Base-by-base conservation (phyloP, 2,329 filamentous ascomycete species). In the Didymella sp. region DNA sequence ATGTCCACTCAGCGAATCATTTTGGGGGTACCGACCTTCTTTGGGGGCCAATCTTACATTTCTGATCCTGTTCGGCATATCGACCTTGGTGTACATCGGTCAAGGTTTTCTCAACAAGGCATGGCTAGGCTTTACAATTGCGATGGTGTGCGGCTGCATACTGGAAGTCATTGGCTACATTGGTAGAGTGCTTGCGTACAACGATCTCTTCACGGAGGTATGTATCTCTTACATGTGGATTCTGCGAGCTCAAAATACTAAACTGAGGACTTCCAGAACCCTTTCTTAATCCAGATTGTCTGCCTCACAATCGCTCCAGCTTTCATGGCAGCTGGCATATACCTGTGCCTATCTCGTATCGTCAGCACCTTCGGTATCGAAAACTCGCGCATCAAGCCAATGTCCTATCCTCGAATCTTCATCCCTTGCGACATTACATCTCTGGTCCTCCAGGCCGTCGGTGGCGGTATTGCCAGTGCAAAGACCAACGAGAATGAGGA, bases 231-330 rank as follows among this genome's bases (percentile, higher is more conserved):
- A 24, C 7, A 4, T 11, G 13, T 38, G 13, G 1, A 19, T 25
- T 35, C 19, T 13, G 27, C n/a, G 13, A 19, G n/a, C 19, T 22
- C 15, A 27, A n/a, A n/a, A n/a, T n/a, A n/a, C n/a, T n/a, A n/a
- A 6, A 19, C 63, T 64, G 19, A 66, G 50, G 35, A 19, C 6
- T 12, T 15, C 2, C 27, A 87, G 68, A 68, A 69, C 12, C 85
- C 81, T 7, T 90, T 90, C 69, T 81, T 89, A 70, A 81, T 89
- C n/a, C 85, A 90, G 69, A 88, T 89, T 61, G 82, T 84, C 58
- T 87, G 84, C 72, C 78, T 89, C 47, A 85, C 82, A 63, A 81
- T 82, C 41, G 81, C 77, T 0, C 71, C 71, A 9, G 83, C 84
- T 51, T 86, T 84, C 71, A 81, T 83, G 66, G 81, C 84, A 25